A percentile compares a stretch with the other conserved stretches of the same genome.
Conservation (phyloP, 2,329 filamentous ascomycete genomes). For the Ophiostoma tasmaniense region DNA sequence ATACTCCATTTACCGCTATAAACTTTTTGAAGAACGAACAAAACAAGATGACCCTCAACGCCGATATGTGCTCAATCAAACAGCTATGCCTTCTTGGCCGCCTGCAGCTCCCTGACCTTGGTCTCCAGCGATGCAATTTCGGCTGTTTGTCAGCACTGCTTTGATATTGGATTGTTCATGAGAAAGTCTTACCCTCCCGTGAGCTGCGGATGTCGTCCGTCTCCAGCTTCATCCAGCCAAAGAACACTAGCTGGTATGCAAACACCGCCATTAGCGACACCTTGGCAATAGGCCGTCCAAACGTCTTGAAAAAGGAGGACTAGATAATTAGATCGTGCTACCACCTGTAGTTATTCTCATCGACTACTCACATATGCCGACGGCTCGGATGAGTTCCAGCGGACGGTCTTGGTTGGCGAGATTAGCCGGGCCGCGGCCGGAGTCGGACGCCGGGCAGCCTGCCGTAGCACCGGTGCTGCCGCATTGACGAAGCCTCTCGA, state of each 20-base stretch:
- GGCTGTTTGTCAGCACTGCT: slow-evolving; percentile 15
- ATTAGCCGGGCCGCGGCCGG: not conserved
- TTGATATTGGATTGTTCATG: no score
- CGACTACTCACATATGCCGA: slow-evolving; percentile 15
- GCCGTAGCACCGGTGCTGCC: slow-evolving; percentile 11
- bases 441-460: slow-evolving; percentile 5
- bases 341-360: not conserved
- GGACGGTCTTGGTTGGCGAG: slow-evolving; percentile 7
- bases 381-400: slow-evolving; percentile 16
- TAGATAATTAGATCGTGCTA: not conserved
- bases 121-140: slow-evolving; percentile 32
- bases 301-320: slow-evolving; percentile 59
- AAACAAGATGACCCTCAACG: not conserved
- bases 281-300: slow-evolving; percentile 65
- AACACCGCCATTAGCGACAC: slow-evolving; percentile 66
- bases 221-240: slow-evolving; percentile 65
- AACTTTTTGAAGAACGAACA: not conserved
- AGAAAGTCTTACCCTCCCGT: slow-evolving; percentile 42
- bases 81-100: slow-evolving; percentile 12
- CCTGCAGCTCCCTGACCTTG: slow-evolving; percentile 31
- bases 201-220: slow-evolving; percentile 57
- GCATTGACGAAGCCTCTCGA: not conserved
- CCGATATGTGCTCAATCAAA: not conserved
- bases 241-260: slow-evolving; percentile 71
- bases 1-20: not conserved